Base-by-base conservation (phyloP, 306 rosid genomes). In the Quercus mongolica region DNA sequence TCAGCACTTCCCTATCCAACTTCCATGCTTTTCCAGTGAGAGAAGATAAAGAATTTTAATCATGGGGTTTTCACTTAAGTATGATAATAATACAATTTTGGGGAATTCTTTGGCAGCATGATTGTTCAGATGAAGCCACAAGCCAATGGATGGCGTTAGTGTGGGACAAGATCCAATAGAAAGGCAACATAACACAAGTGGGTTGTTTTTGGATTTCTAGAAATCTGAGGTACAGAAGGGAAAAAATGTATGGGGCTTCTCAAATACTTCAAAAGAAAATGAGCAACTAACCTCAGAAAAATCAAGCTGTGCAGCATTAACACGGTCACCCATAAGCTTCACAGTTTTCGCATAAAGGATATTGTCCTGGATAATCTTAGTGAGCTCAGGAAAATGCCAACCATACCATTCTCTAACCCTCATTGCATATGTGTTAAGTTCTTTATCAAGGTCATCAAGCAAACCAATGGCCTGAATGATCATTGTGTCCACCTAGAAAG, bases 321-420 rank as follows among this genome's bases (percentile, higher is more conserved):
- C 79, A 19, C 98, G 97, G 84, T 91, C 89, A 3, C 98, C 99
- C 97, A 92, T 95, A 85, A 92, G 83, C 90, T 95, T 95, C 75
- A 93, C 98, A 7, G 94, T 54, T 84, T 78, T 95, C 26, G 99
- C 97, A 74, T 95, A 95, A 2, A 46, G 92, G 41, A 92, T 95
- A 86, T 92, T 95, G 81, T 95, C 99, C 77, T 83, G 87, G 21
- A 95, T 65, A 46, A 95, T 95, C 88, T 91, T 95, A 21, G 97
- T 88, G 55, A 95, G 97, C 87, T 95, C 99, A 2, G 99, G 99
- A 77, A 95, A 95, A 87, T 95, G 99, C 99, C 99, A 92, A 61
- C 99, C 98, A 30, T 91, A 95, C 99, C 99, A 93, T 87, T 95
- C 99, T 49, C 94, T 83, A 81, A 95, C 99, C 79, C 99, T 93